Percentiles rank a stretch among this genome's conserved stretches.
phyloP scores from a whole-genome alignment of 768 basidiomycete species.

The Mycena capillaripes region DNA sequence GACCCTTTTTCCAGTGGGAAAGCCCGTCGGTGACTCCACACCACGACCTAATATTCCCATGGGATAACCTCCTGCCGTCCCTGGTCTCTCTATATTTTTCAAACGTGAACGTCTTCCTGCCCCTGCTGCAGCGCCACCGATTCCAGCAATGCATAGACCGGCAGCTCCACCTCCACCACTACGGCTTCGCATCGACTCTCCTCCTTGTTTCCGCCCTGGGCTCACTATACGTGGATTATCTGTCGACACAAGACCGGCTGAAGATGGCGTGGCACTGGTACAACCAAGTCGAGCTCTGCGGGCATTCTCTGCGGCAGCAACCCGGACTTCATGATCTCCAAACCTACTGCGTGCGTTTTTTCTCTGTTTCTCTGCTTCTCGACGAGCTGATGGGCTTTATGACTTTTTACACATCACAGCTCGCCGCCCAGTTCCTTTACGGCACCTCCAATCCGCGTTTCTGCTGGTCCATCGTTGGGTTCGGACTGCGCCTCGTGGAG shows the following conservation, averaged over 20 bases:
- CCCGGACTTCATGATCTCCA: conserved; percentile 9
- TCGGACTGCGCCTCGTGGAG: not conserved
- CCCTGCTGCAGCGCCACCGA: conserved; percentile 66
- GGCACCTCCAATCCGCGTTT: not conserved
- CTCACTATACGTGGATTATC: conserved; percentile 32
- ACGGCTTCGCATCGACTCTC: conserved; percentile 57
- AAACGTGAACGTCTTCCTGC: conserved; percentile 52
- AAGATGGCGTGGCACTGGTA: not conserved
- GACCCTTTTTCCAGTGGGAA: conserved; percentile 1
- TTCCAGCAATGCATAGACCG: conserved; percentile 57
- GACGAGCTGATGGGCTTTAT: not conserved
- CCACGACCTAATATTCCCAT: not conserved
- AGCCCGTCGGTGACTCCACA: no score
- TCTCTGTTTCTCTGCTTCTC: no score
- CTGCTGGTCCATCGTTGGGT: conserved; percentile 9
- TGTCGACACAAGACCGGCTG: not conserved
- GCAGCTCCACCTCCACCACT: conserved; percentile 53
- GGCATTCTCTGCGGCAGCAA: not conserved
- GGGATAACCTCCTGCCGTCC: conserved; percentile 43
- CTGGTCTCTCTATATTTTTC: conserved; percentile 67
- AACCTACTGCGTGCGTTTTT: conserved; percentile 7
- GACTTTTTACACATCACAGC: not conserved
- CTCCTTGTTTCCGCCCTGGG: conserved; percentile 54
- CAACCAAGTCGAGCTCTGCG: conserved; percentile 12
- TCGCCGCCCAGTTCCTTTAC: not conserved